Percentiles rank a stretch among this genome's conserved stretches.
Evolutionary conservation across 768 basidiomycete genomes (phyloP).

Genomic region (Phaffia australis): DNA sequence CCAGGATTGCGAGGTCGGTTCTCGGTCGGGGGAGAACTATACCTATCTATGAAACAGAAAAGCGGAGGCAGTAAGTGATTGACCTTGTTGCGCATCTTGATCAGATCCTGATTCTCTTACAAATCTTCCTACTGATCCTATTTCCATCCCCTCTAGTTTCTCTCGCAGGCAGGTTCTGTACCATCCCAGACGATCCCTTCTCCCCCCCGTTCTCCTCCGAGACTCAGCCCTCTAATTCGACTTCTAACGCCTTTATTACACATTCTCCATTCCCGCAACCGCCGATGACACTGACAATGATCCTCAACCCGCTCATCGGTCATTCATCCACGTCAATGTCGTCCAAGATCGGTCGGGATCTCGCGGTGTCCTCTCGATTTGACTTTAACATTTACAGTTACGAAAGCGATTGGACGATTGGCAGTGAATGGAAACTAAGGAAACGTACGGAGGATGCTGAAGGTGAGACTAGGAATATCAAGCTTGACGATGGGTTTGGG

Average conservation of each 20-base stretch:
- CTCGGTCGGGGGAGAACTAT: constrained; percentile 84
- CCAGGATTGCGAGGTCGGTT: constrained; percentile 82
- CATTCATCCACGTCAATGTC: constrained; percentile 86
- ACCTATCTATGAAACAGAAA: constrained; percentile 82
- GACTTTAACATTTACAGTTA: constrained; percentile 96
- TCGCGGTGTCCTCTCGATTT: constrained; percentile 73
- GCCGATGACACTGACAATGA: constrained; percentile 84
- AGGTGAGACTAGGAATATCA: constrained; percentile 25
- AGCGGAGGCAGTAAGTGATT: constrained; percentile 69
- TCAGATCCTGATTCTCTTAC: neutral
- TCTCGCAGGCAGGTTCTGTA: constrained; percentile 86
- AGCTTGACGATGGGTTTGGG: constrained; percentile 25
- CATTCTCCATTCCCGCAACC: constrained; percentile 53
- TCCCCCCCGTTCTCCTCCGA: constrained; percentile 28
- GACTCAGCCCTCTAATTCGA: constrained; percentile 34
- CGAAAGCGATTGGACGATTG: constrained; percentile 91
- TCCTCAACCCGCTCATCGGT: constrained; percentile 93
- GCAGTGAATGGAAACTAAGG: constrained; percentile 91
- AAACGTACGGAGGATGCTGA: constrained; percentile 38
- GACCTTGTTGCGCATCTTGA: neutral
- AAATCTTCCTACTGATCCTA: neutral
- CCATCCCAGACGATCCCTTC: constrained; percentile 70
- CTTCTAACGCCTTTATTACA: constrained; percentile 17
- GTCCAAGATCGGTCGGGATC: constrained; percentile 70
- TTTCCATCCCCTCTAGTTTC: constrained; percentile 50